Evolutionary conservation across 1,139 yeast species (phyloP).

Genomic region (Kodamaea plutei): DNA sequence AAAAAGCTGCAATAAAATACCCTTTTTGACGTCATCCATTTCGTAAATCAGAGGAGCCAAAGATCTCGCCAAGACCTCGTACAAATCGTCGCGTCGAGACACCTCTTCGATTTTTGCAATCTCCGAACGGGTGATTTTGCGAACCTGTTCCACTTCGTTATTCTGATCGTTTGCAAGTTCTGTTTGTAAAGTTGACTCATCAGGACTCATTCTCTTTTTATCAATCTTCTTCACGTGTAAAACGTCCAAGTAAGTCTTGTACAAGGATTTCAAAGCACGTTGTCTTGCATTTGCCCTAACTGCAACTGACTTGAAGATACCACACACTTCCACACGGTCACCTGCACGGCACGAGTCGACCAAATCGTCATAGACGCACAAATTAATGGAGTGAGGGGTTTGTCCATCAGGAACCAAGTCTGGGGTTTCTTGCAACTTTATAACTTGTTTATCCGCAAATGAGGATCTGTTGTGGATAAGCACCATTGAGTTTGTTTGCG

Average conservation of each 20-base stretch:
- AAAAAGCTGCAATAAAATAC: constrained; percentile 83
- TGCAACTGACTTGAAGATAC: constrained; percentile 89
- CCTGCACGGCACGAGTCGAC: constrained; percentile 96
- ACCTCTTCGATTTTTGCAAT: constrained; percentile 57
- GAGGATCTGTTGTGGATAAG: constrained; percentile 87
- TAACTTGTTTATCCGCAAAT: constrained; percentile 92
- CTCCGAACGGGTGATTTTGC: constrained; percentile 67
- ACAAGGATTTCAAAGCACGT: constrained; percentile 76
- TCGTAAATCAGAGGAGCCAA: constrained; percentile 95
- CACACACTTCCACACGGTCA: constrained; percentile 93
- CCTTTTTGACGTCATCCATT: constrained; percentile 95
- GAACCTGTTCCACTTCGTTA: constrained; percentile 70
- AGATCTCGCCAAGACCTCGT: constrained; percentile 85
- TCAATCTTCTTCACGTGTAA: constrained; percentile 89
- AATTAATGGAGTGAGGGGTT: constrained; percentile 92
- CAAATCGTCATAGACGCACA: constrained; percentile 92
- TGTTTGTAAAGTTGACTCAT: constrained; percentile 58
- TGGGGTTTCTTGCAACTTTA: constrained; percentile 94
- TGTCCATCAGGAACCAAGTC: constrained; percentile 99
- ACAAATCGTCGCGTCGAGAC: constrained; percentile 70
- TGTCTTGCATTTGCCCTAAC: constrained; percentile 84
- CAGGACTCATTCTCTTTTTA: constrained; percentile 75
- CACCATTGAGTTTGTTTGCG: constrained; percentile 84
- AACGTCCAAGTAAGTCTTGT: constrained; percentile 91
- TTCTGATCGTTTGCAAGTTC: constrained; percentile 47